A percentile compares a stretch with the other conserved stretches of the same genome.
These are phyloP conservation scores for Pichia sp. DNA, from an alignment of 1,139 yeast species.

Conservation along the genomic window DNA sequence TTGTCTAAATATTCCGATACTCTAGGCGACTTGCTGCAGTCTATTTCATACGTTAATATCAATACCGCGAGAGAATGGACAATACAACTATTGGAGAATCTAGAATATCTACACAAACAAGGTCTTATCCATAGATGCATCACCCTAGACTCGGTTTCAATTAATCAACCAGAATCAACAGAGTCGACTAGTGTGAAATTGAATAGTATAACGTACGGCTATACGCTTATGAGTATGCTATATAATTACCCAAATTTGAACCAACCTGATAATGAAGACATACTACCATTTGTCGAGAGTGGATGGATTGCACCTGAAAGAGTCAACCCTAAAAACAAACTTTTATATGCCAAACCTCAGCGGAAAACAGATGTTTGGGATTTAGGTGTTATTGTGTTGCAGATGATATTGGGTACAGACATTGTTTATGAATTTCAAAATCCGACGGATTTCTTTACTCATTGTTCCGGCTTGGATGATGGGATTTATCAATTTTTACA, in stretches of 20 bases:
- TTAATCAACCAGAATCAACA: constrained; percentile 46
- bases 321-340: constrained; percentile 33
- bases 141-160: constrained; percentile 54
- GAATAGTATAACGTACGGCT: constrained; percentile 68
- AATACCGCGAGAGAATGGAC: constrained; percentile 85
- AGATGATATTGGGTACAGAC: constrained; percentile 64
- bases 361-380: constrained; percentile 92
- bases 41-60: constrained; percentile 63
- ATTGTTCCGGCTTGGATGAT: constrained; percentile 42
- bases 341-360: constrained; percentile 43
- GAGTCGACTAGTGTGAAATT: constrained; percentile 60
- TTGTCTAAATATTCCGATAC: constrained; percentile 63
- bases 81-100: constrained; percentile 76
- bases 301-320: constrained; percentile 82
- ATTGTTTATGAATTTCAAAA: constrained; percentile 48
- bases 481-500: constrained; percentile 62
- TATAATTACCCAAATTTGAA: constrained; percentile 43
- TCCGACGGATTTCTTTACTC: constrained; percentile 58
- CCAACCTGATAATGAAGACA: constrained; percentile 18
- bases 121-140: constrained; percentile 75
- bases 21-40: constrained; percentile 61
- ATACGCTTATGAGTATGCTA: constrained; percentile 55
- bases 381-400: constrained; percentile 72
- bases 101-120: constrained; percentile 75
- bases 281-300: constrained; percentile 25